Percentiles rank a stretch among this genome's conserved stretches.
Evolutionary conservation across 352 stramenopile species (phyloP).

Genomic region (Elongisporangium prolatum): DNA sequence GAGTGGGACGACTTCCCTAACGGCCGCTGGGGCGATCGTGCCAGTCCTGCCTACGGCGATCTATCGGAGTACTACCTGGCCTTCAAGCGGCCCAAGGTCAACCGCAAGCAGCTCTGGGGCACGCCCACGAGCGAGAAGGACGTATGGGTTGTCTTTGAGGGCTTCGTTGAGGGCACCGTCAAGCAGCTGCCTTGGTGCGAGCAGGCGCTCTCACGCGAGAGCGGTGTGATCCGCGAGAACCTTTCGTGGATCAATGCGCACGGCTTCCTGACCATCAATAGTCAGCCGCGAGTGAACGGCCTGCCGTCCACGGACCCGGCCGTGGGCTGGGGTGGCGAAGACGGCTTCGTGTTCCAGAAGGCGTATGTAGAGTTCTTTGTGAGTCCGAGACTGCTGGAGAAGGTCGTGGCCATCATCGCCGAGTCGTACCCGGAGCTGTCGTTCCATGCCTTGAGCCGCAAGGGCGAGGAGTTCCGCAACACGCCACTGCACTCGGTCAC

Average conservation of each 20-base stretch:
- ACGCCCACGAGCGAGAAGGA: conserved; percentile 81
- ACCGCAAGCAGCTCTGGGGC: conserved; percentile 77
- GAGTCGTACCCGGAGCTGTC: conserved; percentile 70
- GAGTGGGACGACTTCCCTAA: conserved; percentile 97
- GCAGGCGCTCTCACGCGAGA: conserved; percentile 92
- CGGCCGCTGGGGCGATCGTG: conserved; percentile 93
- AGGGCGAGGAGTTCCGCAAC: conserved; percentile 71
- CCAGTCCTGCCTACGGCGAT: conserved; percentile 94
- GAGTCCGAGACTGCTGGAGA: conserved; percentile 70
- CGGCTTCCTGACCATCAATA: conserved; percentile 97
- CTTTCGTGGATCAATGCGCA: conserved; percentile 83
- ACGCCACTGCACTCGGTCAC: conserved; percentile 85
- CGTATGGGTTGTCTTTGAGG: conserved; percentile 94
- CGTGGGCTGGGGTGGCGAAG: conserved; percentile 94
- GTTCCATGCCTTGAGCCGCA: conserved; percentile 70
- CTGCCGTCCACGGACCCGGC: conserved; percentile 80
- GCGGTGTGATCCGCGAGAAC: conserved; percentile 75
- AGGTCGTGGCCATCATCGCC: conserved; percentile 51
- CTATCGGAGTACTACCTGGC: conserved; percentile 93
- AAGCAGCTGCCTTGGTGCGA: conserved; percentile 97
- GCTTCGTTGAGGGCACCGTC: conserved; percentile 70
- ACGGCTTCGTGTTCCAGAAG: conserved; percentile 98
- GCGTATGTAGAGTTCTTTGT: conserved; percentile 98
- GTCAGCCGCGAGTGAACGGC: conserved; percentile 89
- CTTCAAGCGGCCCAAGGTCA: conserved; percentile 76